phyloP scores from a whole-genome alignment of 2,329 filamentous ascomycete species.

The Plectosphaerella cucumerina region DNA sequence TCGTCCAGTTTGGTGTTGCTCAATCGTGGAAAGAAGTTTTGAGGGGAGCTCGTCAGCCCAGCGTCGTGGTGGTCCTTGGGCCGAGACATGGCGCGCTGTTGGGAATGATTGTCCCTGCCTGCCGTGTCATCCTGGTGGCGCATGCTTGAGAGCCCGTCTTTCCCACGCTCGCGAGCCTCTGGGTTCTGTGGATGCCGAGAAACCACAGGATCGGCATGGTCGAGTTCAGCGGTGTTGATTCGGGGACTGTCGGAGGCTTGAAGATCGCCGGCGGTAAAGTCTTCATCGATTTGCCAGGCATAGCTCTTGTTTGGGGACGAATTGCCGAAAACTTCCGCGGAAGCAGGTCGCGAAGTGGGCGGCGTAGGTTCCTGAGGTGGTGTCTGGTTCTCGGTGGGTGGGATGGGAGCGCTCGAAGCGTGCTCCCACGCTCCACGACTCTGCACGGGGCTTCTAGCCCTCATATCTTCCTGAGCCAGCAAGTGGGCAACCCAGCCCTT shows the following conservation, averaged over 20 bases:
- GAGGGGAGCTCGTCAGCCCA: no score
- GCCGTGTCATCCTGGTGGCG: no score
- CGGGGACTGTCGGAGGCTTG: slow-evolving; percentile 54
- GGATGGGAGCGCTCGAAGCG: slow-evolving; percentile 23
- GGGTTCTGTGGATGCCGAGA: no score
- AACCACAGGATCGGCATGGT: no score
- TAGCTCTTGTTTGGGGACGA: slow-evolving; percentile 47
- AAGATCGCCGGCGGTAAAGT: slow-evolving; percentile 53
- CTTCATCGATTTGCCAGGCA: slow-evolving; percentile 52
- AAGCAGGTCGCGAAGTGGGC: slow-evolving; percentile 15
- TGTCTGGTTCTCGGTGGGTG: slow-evolving; percentile 24
- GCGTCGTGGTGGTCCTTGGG: no score
- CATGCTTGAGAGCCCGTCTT: no score
- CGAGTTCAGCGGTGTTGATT: slow-evolving; percentile 23
- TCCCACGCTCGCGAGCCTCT: no score
- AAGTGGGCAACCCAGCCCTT: slow-evolving; percentile 16
- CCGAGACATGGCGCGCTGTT: no score
- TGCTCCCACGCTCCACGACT: neutral
- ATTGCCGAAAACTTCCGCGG: slow-evolving; percentile 12
- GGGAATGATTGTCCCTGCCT: no score
- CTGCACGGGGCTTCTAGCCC: no score
- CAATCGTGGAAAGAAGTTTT: neutral
- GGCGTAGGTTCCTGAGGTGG: slow-evolving; percentile 9
- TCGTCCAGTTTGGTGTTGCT: slow-evolving; percentile 42
- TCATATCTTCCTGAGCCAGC: slow-evolving; percentile 11